Evolutionary conservation across 768 basidiomycete species (phyloP).

Genomic region (Leccinum ochraceum): DNA sequence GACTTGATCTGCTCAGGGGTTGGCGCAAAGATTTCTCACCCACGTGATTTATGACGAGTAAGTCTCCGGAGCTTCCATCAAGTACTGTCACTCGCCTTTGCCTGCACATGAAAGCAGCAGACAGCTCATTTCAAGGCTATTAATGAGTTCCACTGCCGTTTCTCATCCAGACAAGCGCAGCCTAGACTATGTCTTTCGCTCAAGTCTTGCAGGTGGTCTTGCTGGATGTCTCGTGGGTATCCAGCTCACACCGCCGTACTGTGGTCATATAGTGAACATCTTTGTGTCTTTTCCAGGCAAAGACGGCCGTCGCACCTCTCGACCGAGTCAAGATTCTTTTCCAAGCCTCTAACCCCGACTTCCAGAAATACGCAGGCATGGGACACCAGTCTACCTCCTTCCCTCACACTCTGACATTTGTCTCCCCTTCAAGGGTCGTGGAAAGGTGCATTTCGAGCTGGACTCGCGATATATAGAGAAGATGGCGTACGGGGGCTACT

Average conservation of each 20-base stretch:
- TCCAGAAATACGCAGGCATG: slow-evolving; percentile 88
- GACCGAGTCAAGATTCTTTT: slow-evolving; percentile 99
- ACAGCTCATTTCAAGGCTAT: slow-evolving; percentile 12
- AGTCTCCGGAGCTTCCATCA: slow-evolving; percentile 11
- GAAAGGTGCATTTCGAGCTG: slow-evolving; percentile 81
- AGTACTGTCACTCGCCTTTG: not conserved
- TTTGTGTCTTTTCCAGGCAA: slow-evolving; percentile 57
- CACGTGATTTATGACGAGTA: slow-evolving; percentile 21
- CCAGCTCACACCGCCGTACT: slow-evolving; percentile 1
- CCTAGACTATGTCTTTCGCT: slow-evolving; percentile 67
- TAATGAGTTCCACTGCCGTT: slow-evolving; percentile 37
- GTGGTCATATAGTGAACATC: slow-evolving; percentile 6
- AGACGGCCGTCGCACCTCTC: slow-evolving; percentile 92
- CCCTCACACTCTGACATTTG: slow-evolving; percentile 19
- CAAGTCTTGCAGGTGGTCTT: slow-evolving; percentile 89
- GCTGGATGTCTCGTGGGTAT: slow-evolving; percentile 88
- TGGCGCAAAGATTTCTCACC: not conserved
- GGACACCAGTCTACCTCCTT: slow-evolving; percentile 23
- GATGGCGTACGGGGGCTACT: slow-evolving; percentile 79
- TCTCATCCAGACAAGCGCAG: slow-evolving; percentile 53
- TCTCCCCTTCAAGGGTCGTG: slow-evolving; percentile 66
- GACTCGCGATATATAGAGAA: slow-evolving; percentile 65
- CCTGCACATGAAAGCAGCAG: slow-evolving; percentile 13
- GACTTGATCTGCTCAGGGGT: too few relatives aligned
- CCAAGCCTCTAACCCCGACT: slow-evolving; percentile 95